Base-by-base conservation (phyloP, 1,284 basidiomycete genomes). In the Farysia itapuensis region DNA sequence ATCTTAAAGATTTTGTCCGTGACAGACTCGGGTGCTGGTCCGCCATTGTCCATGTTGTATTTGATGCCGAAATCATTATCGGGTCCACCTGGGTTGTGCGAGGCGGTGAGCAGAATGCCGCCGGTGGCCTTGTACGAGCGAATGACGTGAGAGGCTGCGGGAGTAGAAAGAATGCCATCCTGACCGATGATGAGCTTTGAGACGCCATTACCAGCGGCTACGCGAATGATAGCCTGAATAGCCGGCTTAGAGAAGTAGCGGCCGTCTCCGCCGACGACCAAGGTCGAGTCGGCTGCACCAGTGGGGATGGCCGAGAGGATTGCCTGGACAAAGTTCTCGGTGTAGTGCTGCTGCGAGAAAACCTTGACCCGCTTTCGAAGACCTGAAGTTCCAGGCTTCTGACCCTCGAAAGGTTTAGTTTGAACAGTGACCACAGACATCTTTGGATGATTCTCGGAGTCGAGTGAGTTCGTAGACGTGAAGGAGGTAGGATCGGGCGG, bases 31-130 rank as follows among this genome's bases (percentile, higher is more conserved):
- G 94, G 92, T 8, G 94, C 94, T 20, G 94, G 94, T 0, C 94
- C 95, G 60, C 94, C 94, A 72, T 98, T 98, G 34, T 86, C 86
- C 47, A 92, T 87, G 81, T 98, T 98, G 82, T 95, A 97, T 81
- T 98, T 98, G 84, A 98, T 96, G 52, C 94, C 94, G 78, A 98
- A 98, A 79, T 98, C 94, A 72, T 89, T 89, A 71, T 97, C 84
- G 21, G 95, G 94, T 33, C 94, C 94, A 57, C 94, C 94, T 9
- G 94, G 93, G 80, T 98, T 98, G 83, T 98, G 94, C 59, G 86
- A 89, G 20, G 94, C 94, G n/a, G 94, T 98, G 63, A 98, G 83
- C 36, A 98, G 83, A 79, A 98, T 98, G 66, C 94, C 94, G 39
- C 95, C 94, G 70, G 91, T 86, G 1, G 93, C 92, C 80, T 96